Evolutionary conservation across 2,329 filamentous ascomycete species (phyloP).

Genomic region (Aspergillus cejpii): DNA sequence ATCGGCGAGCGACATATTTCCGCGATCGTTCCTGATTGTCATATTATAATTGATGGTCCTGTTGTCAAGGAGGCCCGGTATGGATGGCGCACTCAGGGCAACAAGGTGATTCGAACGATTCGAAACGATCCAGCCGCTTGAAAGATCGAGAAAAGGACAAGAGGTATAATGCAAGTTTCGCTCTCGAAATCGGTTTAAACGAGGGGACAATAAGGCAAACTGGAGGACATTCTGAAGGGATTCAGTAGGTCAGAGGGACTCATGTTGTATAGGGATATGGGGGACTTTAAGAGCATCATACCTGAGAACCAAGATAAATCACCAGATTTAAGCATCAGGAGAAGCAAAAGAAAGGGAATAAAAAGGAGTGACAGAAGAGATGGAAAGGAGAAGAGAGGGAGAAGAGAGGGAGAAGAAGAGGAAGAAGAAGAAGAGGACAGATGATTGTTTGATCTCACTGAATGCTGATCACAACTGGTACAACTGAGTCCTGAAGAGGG

Average conservation of each 20-base stretch:
- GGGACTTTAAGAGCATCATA: no score
- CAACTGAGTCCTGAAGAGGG: background rate
- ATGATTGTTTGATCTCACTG: background rate
- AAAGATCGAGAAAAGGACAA: background rate
- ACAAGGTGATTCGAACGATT: background rate
- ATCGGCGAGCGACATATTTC: slow-evolving; percentile 14
- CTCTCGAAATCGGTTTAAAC: background rate
- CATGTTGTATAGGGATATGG: no score
- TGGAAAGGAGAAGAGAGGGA: background rate
- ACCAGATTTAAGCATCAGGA: background rate
- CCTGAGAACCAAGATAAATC: background rate
- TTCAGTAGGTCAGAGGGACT: no score
- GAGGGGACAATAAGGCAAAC: background rate
- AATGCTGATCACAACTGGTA: no score
- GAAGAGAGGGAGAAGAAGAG: background rate
- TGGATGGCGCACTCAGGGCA: background rate
- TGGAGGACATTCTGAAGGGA: background rate
- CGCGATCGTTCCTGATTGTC: background rate
- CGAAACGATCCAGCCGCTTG: background rate
- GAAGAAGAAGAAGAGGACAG: background rate
- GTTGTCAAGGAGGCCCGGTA: no score
- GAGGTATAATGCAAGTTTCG: background rate
- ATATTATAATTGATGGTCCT: background rate
- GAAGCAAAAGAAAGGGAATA: background rate
- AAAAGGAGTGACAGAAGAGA: background rate